phyloP scores from a whole-genome alignment of 169 alveolate genomes.

The Plasmodium ovale region DNA sequence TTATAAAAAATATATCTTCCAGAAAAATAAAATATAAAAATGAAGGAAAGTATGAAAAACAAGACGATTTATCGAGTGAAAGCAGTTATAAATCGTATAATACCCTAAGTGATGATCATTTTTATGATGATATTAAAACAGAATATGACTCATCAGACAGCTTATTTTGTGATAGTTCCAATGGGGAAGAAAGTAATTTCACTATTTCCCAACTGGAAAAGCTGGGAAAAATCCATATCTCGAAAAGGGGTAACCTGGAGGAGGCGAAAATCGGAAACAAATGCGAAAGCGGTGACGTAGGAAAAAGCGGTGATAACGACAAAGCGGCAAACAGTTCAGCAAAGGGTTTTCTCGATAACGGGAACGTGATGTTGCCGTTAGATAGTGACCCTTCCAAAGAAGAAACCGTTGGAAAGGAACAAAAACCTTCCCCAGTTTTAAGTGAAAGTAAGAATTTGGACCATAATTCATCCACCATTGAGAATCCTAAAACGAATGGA shows the following conservation, averaged over 20 bases:
- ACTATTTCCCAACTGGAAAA: conserved; percentile 9
- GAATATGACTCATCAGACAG: conserved; percentile 67
- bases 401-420: background rate
- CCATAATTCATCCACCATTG: background rate
- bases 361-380: background rate
- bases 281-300: background rate
- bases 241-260: conserved; percentile 8
- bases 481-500: background rate
- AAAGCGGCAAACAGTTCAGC: background rate
- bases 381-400: background rate
- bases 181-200: conserved; percentile 23
- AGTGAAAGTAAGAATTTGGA: background rate
- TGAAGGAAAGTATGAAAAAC: conserved; percentile 23
- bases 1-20: conserved; percentile 32
- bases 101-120: conserved; percentile 66
- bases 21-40: conserved; percentile 10
- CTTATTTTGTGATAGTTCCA: conserved; percentile 61
- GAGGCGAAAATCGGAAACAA: background rate
- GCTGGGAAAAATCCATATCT: background rate
- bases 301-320: conserved; percentile 8
- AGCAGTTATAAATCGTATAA: conserved; percentile 44
- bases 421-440: background rate
- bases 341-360: background rate
- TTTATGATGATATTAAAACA: conserved; percentile 56
- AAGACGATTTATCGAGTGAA: conserved; percentile 33